Base-by-base conservation (phyloP, 257 asterid genomes). In the Solanum etuberosum region DNA sequence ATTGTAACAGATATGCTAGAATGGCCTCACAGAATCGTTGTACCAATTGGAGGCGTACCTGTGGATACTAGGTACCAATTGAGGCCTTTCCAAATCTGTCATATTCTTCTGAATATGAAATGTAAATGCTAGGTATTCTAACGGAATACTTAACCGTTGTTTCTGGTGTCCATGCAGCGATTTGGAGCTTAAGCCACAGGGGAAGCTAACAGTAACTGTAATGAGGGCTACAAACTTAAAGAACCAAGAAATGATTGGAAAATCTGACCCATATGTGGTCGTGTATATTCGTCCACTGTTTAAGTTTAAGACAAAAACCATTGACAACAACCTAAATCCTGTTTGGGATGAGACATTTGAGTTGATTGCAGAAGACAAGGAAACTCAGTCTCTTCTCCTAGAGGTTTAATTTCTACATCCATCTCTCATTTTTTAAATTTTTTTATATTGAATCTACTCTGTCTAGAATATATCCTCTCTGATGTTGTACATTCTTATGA, bases 1-100 rank as follows among this genome's bases (percentile, higher is more conserved):
- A 97, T 97, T 48, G 95, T 97, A 84, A 90, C 91, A 12, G 99
- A 97, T 90, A 95, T 89, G 98, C 97, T 97, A 40, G 98, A 96
- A 90, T 97, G 99, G 99, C 99, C 99, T 83, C 99, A 97, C 94
- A 91, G 99, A 86, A 97, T 97, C 87, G 99, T 97, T 86, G 99
- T 97, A 89, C 99, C 99, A 84, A 94, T 97, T 72, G 99, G 99
- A 81, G 99, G 99, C 85, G 87, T 89, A 71, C 97, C 96, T 91
- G 93, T 96, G 57, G 99, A 97, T 91, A 85, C 89, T 16, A 97
- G 98, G 99, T 97, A 54, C 25, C 11, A 54, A 54, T 54, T 54
- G 25, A 54, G 51, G 31, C 48, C 81, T 73, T 73, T 25, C 31
- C 81, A 73, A 73, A 73, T 74, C 34, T 35, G 83, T 38, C 21